Percentiles rank a stretch among this genome's conserved stretches.
Conservation (phyloP, 2,329 filamentous ascomycete species). For the Arthrobotrys pseudoclavata region DNA sequence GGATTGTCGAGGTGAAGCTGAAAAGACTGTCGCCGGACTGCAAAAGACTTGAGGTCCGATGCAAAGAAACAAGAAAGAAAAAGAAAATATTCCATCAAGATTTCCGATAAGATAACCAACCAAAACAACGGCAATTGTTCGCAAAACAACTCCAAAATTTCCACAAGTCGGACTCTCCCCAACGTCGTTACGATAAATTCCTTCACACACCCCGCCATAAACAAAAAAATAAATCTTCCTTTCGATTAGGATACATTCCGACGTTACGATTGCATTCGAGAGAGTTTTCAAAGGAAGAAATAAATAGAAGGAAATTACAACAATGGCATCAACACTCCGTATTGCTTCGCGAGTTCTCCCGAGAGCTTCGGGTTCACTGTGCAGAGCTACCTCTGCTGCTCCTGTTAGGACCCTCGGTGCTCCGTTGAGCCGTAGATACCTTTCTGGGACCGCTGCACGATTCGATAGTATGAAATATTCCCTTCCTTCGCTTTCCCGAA, state of each 20-base stretch:
- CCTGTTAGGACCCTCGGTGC: slow-evolving; percentile 31
- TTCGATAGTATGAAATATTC: slow-evolving; percentile 33
- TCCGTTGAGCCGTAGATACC: slow-evolving; percentile 31
- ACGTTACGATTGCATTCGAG: too few relatives aligned
- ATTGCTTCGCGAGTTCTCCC: slow-evolving; percentile 50
- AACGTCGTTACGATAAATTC: slow-evolving; percentile 1
- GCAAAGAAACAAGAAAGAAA: slow-evolving; percentile 12
- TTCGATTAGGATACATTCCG: too few relatives aligned
- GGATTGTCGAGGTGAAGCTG: not conserved
- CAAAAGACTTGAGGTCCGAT: not conserved
- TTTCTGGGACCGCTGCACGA: slow-evolving; percentile 36
- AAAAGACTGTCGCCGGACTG: not conserved
- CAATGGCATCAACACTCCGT: slow-evolving; percentile 52
- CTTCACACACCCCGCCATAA: slow-evolving; percentile 1
- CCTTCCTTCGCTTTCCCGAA: not conserved
- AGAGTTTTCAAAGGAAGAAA: not conserved
- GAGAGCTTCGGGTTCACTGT: slow-evolving; percentile 33
- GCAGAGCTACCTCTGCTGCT: slow-evolving; percentile 15
- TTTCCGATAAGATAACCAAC: slow-evolving; percentile 51
- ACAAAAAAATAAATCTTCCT: not conserved
- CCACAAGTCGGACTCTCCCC: slow-evolving; percentile 21
- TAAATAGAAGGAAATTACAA: not conserved
- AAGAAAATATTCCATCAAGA: slow-evolving; percentile 24
- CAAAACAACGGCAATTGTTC: not conserved
- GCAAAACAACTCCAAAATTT: slow-evolving; percentile 56